Evolutionary conservation across 1,284 basidiomycete genomes (phyloP), one percentile per base, ranked within the genome.

Genomic region (Pascua guehoae): DNA sequence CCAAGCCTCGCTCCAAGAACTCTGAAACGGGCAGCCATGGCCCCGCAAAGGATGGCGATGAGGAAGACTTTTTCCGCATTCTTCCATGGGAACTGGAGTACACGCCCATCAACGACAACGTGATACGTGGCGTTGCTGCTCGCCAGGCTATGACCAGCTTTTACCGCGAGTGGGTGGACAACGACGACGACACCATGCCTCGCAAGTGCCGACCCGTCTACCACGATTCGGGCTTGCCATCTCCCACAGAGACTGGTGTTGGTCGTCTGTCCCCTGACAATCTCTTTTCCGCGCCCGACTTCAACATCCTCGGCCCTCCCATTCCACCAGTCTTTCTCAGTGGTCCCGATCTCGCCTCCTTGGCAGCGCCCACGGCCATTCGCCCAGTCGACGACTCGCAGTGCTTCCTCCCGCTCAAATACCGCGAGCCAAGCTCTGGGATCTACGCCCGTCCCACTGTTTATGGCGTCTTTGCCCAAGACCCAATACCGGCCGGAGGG

Each of bases 251-350:
- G 32, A 69, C 72, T 10, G 70, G 69, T 37, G 53, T 67, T 15
- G 38, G 70, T 15, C 65, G 68, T 4, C 62, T 70, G 14, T 71
- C 71, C 0, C 69, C 72, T 8, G 71, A 72, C 12, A 47, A 54
- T 49, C 47, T 67, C 15, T 65, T 70, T 18, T 64, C 69, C 11
- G 46, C 64, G 1, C 67, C 82, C 72, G 53, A 83, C 76, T 73
- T 82, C 74, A 39, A 78, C 70, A 60, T 81, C 70, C 62, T 77
- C 66, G 67, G 70, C 14, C 69, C 76, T 10, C 71, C 72, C 5
- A 54, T 77, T 8, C 77, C 77, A 2, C 77, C 76, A 0, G 69
- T 72, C n/a, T 65, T 62, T 43, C 64, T 78, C 40, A 52, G 62
- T 8, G 71, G 71, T 7, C 36, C 62, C 2, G 62, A 66, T 45